A percentile compares a stretch with the other conserved stretches of the same genome.
Evolutionary conservation across 768 basidiomycete genomes (phyloP).

Genomic region (Punctularia strigosozonata): DNA sequence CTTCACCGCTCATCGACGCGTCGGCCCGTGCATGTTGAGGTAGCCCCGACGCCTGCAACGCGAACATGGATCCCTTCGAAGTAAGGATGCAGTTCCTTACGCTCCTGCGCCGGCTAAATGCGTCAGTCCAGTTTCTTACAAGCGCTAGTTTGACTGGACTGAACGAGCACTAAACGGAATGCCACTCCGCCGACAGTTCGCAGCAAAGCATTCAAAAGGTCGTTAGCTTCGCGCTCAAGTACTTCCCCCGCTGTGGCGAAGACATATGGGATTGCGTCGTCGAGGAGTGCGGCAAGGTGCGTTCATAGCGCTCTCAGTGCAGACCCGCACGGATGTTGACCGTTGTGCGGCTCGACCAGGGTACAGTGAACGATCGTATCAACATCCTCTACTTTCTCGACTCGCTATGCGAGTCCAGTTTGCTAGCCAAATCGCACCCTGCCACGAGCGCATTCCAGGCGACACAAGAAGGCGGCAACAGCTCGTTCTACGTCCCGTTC

Average conservation of each 20-base stretch:
- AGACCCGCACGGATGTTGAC: neutral
- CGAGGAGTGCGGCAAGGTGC: constrained; percentile 83
- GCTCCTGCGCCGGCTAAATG: constrained; percentile 50
- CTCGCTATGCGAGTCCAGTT: constrained; percentile 70
- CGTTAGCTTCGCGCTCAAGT: constrained; percentile 76
- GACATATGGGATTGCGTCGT: constrained; percentile 91
- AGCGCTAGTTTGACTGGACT: constrained; percentile 13
- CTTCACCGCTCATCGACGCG: too few species aligned
- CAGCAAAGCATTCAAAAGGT: constrained; percentile 85
- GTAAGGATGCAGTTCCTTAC: constrained; percentile 64
- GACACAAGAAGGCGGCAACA: constrained; percentile 20
- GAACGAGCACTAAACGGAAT: too few species aligned
- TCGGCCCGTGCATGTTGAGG: too few species aligned
- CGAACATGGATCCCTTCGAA: constrained; percentile 58
- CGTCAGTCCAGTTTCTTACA: constrained; percentile 29
- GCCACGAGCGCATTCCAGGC: constrained; percentile 26
- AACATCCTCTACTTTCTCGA: constrained; percentile 90
- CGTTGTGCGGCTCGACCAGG: constrained; percentile 18
- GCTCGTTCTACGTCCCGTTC: constrained; percentile 64
- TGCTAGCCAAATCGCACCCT: constrained; percentile 52
- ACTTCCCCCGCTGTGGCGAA: constrained; percentile 76
- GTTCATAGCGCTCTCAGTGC: constrained; percentile 3
- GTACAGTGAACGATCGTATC: constrained; percentile 82
- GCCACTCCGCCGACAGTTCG: too few species aligned
- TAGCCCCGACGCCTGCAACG: too few species aligned